Conservation (phyloP, 2,329 filamentous ascomycete species). For the Cordyceps pruinosa region DNA sequence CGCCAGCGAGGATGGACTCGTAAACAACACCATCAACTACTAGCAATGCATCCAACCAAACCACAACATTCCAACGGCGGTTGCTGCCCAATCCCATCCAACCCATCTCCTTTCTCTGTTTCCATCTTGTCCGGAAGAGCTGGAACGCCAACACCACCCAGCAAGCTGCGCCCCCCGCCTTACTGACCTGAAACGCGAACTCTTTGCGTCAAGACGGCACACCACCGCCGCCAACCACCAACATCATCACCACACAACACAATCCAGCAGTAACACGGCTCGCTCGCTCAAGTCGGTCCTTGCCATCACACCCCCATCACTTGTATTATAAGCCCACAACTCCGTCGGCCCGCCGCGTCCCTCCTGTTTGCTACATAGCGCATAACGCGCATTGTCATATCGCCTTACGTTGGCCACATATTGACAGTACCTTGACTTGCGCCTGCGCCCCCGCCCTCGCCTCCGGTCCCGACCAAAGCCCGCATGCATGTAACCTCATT, state of each 20-base stretch:
- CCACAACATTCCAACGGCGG: too few relatives aligned
- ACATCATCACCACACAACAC: neutral
- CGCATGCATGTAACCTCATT: neutral
- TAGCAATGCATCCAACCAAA: too few relatives aligned
- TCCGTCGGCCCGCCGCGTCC: neutral
- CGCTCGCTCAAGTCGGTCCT: neutral
- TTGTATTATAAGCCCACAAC: neutral
- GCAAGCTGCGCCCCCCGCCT: neutral
- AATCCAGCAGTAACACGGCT: neutral
- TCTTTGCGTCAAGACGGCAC: neutral
- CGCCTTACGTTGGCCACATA: neutral
- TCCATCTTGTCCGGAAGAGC: neutral
- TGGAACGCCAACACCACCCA: neutral
- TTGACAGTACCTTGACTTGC: neutral
- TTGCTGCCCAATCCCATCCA: too few relatives aligned
- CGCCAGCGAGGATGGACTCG: neutral
- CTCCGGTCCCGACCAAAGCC: neutral
- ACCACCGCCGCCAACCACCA: neutral
- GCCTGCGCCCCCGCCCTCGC: neutral
- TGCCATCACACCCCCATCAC: neutral
- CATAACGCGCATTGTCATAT: neutral
- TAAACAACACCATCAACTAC: neutral
- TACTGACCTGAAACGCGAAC: slow-evolving; percentile 1
- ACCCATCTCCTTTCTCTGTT: neutral
- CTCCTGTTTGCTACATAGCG: neutral